Percentiles rank a stretch among this genome's conserved stretches.
phyloP scores from a whole-genome alignment of 2,329 filamentous ascomycete species.

The Berkeleyomyces basicola region DNA sequence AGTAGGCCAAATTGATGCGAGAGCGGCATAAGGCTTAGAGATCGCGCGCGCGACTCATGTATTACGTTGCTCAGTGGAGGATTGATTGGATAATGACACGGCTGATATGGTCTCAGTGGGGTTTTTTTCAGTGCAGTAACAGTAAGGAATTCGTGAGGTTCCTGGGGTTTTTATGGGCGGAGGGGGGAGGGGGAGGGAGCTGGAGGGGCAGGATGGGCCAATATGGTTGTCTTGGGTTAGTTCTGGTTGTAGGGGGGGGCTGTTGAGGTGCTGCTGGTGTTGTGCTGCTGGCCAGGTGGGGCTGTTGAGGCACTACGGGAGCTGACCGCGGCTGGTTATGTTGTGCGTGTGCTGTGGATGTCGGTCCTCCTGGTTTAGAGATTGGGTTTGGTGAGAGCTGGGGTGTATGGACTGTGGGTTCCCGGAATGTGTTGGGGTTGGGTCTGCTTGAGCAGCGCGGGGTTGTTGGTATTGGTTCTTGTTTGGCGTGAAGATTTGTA shows the following conservation, averaged over 20 bases:
- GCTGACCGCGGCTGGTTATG: neutral
- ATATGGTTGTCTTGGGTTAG: conserved; percentile 12
- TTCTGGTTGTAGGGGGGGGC: conserved; percentile 7
- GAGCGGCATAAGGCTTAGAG: neutral
- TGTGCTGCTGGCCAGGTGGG: neutral
- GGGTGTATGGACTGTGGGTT: neutral
- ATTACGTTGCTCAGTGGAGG: conserved; percentile 50
- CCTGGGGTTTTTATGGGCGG: conserved; percentile 7
- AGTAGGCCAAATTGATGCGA: conserved; percentile 14
- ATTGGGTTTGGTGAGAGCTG: neutral
- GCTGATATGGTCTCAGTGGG: conserved; percentile 4
- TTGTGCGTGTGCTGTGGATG: neutral
- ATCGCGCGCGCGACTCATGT: no score
- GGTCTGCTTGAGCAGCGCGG: neutral
- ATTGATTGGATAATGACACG: conserved; percentile 17
- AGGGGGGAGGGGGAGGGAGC: conserved; percentile 6
- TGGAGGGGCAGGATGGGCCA: conserved; percentile 10
- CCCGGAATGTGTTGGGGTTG: neutral
- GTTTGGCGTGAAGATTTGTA: neutral
- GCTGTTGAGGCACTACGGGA: conserved; percentile 3
- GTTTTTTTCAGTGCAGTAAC: conserved; percentile 5
- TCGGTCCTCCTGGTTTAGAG: neutral
- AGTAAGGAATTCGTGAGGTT: conserved; percentile 7
- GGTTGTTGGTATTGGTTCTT: neutral
- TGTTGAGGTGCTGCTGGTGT: conserved; percentile 6